Evolutionary conservation across 352 stramenopile species (phyloP).

Genomic region (Phytopythium mirpurense): DNA sequence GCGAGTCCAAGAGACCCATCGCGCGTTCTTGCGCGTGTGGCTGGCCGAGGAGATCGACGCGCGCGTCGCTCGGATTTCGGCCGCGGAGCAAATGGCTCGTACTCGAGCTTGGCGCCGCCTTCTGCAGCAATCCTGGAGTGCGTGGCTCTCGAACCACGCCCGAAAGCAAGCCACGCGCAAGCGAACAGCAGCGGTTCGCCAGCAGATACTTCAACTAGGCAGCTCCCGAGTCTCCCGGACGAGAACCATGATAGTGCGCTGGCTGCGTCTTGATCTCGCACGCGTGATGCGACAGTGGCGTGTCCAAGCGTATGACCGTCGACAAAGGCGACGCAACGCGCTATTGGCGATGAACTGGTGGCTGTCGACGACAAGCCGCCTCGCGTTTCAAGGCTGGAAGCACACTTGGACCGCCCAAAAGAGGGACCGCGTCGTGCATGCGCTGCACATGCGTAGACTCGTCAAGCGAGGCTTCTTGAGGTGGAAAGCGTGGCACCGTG

Average conservation of each 20-base stretch:
- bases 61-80: conserved; percentile 15
- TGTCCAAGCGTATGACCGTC: not conserved
- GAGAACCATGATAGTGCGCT: conserved; percentile 17
- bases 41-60: conserved; percentile 13
- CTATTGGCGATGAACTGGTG: conserved; percentile 27
- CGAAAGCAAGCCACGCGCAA: conserved; percentile 12
- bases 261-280: conserved; percentile 12
- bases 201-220: conserved; percentile 6
- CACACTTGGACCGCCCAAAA: conserved; percentile 7
- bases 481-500: conserved; percentile 12
- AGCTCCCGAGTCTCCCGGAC: not conserved
- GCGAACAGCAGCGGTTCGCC: conserved; percentile 9
- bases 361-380: conserved; percentile 10
- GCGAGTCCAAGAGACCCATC: conserved; percentile 17
- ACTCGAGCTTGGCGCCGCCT: conserved; percentile 9
- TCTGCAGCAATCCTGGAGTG: conserved; percentile 13
- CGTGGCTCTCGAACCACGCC: conserved; percentile 18
- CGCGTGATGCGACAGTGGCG: conserved; percentile 17
- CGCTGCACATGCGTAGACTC: conserved; percentile 5
- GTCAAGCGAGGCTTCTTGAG: conserved; percentile 10
- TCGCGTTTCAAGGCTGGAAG: conserved; percentile 20
- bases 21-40: conserved; percentile 22
- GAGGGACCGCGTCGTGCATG: conserved; percentile 8
- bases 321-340: conserved; percentile 11
- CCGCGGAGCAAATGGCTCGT: conserved; percentile 20